phyloP scores from a whole-genome alignment of 1,284 basidiomycete genomes.

The Irpex sp. region DNA sequence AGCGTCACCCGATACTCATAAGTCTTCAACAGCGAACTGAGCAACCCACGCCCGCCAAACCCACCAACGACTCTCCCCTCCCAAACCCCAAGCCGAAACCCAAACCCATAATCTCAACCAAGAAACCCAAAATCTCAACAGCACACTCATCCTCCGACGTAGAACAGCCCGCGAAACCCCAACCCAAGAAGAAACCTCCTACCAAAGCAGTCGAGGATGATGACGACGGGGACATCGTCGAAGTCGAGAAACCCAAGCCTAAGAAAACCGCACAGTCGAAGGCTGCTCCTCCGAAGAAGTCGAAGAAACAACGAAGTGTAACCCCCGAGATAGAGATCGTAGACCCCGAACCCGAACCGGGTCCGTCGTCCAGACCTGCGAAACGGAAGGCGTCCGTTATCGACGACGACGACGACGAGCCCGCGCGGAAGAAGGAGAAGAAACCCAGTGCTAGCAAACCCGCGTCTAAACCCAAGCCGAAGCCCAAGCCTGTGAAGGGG shows the following conservation, averaged over 20 bases:
- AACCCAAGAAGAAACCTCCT: background rate
- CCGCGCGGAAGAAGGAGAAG: slow-evolving; percentile 6
- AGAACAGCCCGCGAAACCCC: background rate
- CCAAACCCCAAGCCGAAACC: slow-evolving; percentile 8
- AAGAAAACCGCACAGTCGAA: background rate
- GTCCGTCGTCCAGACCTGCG: slow-evolving; percentile 17
- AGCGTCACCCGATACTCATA: background rate
- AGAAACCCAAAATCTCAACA: slow-evolving; percentile 3
- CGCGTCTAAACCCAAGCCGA: slow-evolving; percentile 7
- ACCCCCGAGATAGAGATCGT: slow-evolving; percentile 14
- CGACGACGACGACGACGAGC: slow-evolving; percentile 10
- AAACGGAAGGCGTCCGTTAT: slow-evolving; percentile 27
- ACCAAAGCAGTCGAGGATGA: too few species aligned
- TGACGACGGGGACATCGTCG: slow-evolving; percentile 12
- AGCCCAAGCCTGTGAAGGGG: slow-evolving; percentile 2
- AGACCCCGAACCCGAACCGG: slow-evolving; percentile 11
- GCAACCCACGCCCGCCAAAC: background rate
- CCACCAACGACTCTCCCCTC: background rate
- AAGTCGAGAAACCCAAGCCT: slow-evolving; percentile 6
- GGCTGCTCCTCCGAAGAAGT: slow-evolving; percentile 10
- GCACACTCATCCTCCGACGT: slow-evolving; percentile 2
- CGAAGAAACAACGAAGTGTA: slow-evolving; percentile 3
- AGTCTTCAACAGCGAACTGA: background rate
- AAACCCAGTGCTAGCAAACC: background rate
- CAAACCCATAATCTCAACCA: slow-evolving; percentile 2